Evolutionary conservation across 2,329 filamentous ascomycete species (phyloP).

Genomic region (Ophiostoma perfectum): DNA sequence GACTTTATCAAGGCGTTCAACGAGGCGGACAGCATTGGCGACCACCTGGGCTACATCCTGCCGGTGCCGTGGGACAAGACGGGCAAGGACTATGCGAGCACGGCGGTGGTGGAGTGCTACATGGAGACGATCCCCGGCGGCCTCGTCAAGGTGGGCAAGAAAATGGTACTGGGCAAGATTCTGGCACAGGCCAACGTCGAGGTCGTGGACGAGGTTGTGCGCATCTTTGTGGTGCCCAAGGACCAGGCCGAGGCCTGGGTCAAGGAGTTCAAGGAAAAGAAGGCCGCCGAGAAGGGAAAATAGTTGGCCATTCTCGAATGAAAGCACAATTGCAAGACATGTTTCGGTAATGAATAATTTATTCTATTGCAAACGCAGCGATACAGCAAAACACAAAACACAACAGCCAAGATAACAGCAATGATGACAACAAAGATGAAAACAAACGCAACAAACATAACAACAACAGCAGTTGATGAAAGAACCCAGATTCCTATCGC

Average conservation of each 20-base stretch:
- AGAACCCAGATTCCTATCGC: slow-evolving; percentile 6
- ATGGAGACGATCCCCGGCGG: slow-evolving; percentile 78
- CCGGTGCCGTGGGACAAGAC: slow-evolving; percentile 77
- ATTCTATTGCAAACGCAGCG: background rate
- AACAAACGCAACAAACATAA: background rate
- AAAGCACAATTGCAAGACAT: background rate
- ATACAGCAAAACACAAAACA: background rate
- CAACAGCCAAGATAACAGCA: no score
- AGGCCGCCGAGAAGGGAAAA: slow-evolving; percentile 44
- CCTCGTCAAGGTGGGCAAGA: slow-evolving; percentile 84
- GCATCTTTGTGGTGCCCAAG: slow-evolving; percentile 75
- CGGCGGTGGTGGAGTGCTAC: slow-evolving; percentile 71
- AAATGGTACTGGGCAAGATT: slow-evolving; percentile 69
- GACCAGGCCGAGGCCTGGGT: slow-evolving; percentile 68
- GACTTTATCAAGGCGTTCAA: slow-evolving; percentile 87
- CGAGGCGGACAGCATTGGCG: slow-evolving; percentile 67
- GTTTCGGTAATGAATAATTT: background rate
- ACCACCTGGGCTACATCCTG: slow-evolving; percentile 80
- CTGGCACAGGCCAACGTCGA: slow-evolving; percentile 69
- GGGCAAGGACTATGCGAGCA: slow-evolving; percentile 61
- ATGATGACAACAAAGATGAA: background rate
- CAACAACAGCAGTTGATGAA: background rate
- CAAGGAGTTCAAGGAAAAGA: slow-evolving; percentile 74
- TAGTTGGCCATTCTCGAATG: background rate
- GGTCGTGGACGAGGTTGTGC: slow-evolving; percentile 79